These are phyloP conservation scores for Aspergillus candidus DNA, from an alignment of 2,329 filamentous ascomycete genomes.

Conservation along the genomic window DNA sequence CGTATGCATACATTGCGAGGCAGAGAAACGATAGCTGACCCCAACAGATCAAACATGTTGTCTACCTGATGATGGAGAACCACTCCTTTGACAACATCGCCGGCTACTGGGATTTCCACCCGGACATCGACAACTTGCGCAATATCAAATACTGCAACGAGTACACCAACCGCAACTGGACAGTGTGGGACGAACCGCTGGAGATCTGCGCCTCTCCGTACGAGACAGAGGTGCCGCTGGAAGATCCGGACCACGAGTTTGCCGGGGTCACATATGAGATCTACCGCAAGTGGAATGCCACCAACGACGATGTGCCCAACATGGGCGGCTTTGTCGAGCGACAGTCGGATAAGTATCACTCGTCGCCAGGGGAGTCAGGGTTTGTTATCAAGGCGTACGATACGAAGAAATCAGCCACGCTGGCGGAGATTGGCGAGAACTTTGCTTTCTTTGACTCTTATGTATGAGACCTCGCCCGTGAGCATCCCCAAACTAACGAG, in stretches of 20 bases:
- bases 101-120: constrained; percentile 34
- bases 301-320: constrained; percentile 29
- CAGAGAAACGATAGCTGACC: constrained; percentile 2
- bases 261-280: constrained; percentile 32
- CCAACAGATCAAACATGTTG: constrained; percentile 28
- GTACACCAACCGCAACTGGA: constrained; percentile 36
- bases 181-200: constrained; percentile 31
- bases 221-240: constrained; percentile 31
- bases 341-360: constrained; percentile 32
- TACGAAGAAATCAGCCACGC: constrained; percentile 29
- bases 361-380: constrained; percentile 29
- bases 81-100: constrained; percentile 39
- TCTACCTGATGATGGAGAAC: constrained; percentile 37
- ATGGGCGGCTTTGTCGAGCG: constrained; percentile 38
- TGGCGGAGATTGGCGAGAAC: constrained; percentile 32
- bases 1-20: constrained; percentile 8
- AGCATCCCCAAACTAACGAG: constrained; percentile 3
- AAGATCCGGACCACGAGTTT: constrained; percentile 32
- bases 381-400: constrained; percentile 36
- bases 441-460: constrained; percentile 37
- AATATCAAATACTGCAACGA: constrained; percentile 32
- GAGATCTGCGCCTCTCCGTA: constrained; percentile 32
- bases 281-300: constrained; percentile 33
- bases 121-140: constrained; percentile 32
- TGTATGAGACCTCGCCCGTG: constrained; percentile 11